Evolutionary conservation across 1,139 yeast genomes (phyloP).

Genomic region (Saccharomyces hybrid): DNA sequence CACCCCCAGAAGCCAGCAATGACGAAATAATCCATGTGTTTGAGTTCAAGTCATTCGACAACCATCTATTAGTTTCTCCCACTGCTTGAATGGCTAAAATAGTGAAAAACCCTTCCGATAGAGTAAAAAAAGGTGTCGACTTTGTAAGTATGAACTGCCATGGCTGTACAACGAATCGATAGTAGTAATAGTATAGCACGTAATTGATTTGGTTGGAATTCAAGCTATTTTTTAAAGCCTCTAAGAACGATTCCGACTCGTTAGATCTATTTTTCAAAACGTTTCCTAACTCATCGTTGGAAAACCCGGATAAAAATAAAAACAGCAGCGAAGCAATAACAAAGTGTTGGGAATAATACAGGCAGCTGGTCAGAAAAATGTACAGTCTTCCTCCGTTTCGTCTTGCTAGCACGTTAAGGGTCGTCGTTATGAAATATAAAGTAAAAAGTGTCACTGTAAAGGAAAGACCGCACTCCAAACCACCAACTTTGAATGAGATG

Average conservation of each 20-base stretch:
- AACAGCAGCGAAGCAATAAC: slow-evolving; percentile 68
- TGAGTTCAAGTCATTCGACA: slow-evolving; percentile 32
- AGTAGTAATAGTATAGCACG: slow-evolving; percentile 26
- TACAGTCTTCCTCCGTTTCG: slow-evolving; percentile 44
- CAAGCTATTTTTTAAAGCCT: background rate
- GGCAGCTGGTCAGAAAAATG: slow-evolving; percentile 37
- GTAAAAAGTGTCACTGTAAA: slow-evolving; percentile 69
- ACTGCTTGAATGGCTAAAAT: slow-evolving; percentile 81
- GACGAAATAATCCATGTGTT: slow-evolving; percentile 76
- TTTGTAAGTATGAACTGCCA: slow-evolving; percentile 70
- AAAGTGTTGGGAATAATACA: slow-evolving; percentile 72
- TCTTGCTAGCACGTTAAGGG: slow-evolving; percentile 52
- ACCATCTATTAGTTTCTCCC: slow-evolving; percentile 74
- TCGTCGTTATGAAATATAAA: slow-evolving; percentile 64
- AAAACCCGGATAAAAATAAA: slow-evolving; percentile 51
- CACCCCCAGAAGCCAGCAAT: slow-evolving; percentile 64
- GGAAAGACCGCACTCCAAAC: slow-evolving; percentile 79
- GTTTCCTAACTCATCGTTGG: slow-evolving; percentile 19
- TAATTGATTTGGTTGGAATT: background rate
- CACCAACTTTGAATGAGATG: slow-evolving; percentile 92
- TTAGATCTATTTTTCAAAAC: slow-evolving; percentile 13
- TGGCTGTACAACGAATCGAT: slow-evolving; percentile 38
- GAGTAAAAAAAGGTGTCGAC: slow-evolving; percentile 81
- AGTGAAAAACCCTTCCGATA: slow-evolving; percentile 88
- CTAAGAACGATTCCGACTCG: background rate